Conservation (phyloP, 2,329 filamentous ascomycete species). For the Pyrenochaeta sp. region DNA sequence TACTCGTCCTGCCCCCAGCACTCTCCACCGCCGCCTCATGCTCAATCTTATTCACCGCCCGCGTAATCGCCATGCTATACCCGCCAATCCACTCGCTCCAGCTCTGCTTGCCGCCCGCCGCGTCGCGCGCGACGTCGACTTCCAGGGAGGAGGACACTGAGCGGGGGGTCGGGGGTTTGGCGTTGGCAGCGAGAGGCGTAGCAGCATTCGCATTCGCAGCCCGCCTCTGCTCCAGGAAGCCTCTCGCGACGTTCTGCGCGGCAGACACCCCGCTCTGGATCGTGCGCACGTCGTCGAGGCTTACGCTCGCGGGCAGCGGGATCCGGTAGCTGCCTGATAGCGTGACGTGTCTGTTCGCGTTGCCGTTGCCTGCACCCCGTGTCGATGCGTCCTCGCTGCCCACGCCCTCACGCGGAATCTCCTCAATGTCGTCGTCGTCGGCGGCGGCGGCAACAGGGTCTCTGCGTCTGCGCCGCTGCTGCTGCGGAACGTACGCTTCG, state of each 20-base stretch:
- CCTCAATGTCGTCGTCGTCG: constrained; percentile 34
- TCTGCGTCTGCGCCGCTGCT: too few species aligned
- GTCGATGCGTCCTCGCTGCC: constrained; percentile 1
- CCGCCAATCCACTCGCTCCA: constrained; percentile 50
- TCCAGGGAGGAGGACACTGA: constrained; percentile 20
- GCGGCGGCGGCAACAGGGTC: too few species aligned
- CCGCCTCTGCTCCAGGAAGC: constrained; percentile 41
- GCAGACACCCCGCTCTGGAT: constrained; percentile 45
- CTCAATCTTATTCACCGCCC: constrained; percentile 47
- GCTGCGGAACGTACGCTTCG: constrained; percentile 33
- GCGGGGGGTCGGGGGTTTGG: constrained; percentile 12
- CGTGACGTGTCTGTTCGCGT: constrained; percentile 39
- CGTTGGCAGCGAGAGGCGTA: too few species aligned
- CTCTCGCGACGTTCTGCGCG: constrained; percentile 42
- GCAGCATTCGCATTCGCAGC: too few species aligned
- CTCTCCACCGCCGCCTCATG: constrained; percentile 45
- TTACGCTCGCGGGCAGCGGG: constrained; percentile 41
- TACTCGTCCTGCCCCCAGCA: constrained; percentile 12
- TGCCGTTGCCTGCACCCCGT: background rate
- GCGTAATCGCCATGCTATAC: constrained; percentile 46
- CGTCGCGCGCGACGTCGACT: constrained; percentile 13
- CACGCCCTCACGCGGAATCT: constrained; percentile 29
- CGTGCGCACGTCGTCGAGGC: constrained; percentile 40
- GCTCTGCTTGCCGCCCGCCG: constrained; percentile 30
- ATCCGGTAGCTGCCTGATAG: constrained; percentile 46